Percentiles rank a stretch among this genome's conserved stretches.
Conservation (phyloP, 148 eudicot species). For the Camellia japonica region DNA sequence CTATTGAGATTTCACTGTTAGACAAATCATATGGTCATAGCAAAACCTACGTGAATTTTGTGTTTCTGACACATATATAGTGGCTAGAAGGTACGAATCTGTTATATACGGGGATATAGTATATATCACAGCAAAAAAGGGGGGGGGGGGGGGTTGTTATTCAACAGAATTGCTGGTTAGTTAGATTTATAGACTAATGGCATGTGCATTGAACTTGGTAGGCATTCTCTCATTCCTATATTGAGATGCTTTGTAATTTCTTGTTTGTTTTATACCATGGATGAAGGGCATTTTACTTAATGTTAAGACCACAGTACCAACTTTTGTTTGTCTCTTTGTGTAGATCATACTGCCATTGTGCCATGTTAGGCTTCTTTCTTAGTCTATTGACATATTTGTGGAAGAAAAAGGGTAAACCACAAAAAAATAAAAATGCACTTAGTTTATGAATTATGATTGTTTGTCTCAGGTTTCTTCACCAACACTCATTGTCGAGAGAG, state of each 20-base stretch:
- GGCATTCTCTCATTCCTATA: neutral
- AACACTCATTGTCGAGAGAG: constrained; percentile 92
- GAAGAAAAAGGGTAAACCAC: neutral
- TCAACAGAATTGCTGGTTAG: neutral
- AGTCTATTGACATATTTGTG: neutral
- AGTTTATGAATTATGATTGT: neutral
- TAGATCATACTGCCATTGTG: neutral
- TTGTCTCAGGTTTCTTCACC: constrained; percentile 85
- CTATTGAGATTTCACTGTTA: neutral
- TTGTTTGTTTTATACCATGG: neutral
- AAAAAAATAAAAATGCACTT: neutral
- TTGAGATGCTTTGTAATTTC: neutral
- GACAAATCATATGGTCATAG: too few relatives aligned
- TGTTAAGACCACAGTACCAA: neutral
- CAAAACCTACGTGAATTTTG: neutral
- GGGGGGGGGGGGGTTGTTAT: too few relatives aligned
- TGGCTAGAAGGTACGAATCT: neutral
- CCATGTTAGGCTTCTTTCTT: neutral
- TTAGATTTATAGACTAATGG: neutral
- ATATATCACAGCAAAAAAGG: neutral
- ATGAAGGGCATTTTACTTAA: neutral
- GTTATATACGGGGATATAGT: neutral
- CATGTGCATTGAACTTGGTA: neutral
- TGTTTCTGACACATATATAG: neutral
- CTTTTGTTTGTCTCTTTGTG: neutral